Evolutionary conservation across 306 rosid genomes (phyloP), one percentile per base, ranked within the genome.

Genomic region (Mucuna pruriens): DNA sequence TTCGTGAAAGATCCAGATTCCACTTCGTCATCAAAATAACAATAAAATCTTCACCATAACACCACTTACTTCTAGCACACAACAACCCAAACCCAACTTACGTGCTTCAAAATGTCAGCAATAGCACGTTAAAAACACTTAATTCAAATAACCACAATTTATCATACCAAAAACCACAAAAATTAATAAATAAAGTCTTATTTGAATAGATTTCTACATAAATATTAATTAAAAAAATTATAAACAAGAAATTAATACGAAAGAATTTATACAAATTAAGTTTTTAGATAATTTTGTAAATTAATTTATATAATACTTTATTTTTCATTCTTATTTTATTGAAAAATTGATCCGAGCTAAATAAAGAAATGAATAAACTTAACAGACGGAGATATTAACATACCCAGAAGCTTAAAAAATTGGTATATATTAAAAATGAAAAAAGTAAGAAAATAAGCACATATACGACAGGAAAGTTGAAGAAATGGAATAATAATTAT

Each of bases 1-100:
- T 58, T 31, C 1, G 23, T 25, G 46, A 75, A 79, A 63, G 69
- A 78, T 67, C 66, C 57, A 20, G 49, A 68, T 6, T 74, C 80
- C 62, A 66, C 84, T 72, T 44, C 31, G 16, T 72, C 15, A 62
- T 29, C 57, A 78, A 10, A 61, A 46, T 45, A 62, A 77, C 39
- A 48, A 69, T 13, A 48, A 45, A 70, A 11, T 49, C 25, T 64
- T 71, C 29, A 36, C 57, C 13, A 25, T 17, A 76, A 34, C 7
- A 33, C 26, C 17, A 17, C 42, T 58, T 46, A 6, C 10, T 17
- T 64, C 20, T 22, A 7, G 39, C 22, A 2, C 29, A 66, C 15
- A 78, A 40, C 66, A 74, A 74, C 2, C 70, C 38, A 52, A 44
- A n/a, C 42, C 68, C 4, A 62, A 62, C 11, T 31, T 16, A 54